These are phyloP conservation scores for Hygrophila difformis DNA, from an alignment of 257 asterid genomes.

Conservation along the genomic window DNA sequence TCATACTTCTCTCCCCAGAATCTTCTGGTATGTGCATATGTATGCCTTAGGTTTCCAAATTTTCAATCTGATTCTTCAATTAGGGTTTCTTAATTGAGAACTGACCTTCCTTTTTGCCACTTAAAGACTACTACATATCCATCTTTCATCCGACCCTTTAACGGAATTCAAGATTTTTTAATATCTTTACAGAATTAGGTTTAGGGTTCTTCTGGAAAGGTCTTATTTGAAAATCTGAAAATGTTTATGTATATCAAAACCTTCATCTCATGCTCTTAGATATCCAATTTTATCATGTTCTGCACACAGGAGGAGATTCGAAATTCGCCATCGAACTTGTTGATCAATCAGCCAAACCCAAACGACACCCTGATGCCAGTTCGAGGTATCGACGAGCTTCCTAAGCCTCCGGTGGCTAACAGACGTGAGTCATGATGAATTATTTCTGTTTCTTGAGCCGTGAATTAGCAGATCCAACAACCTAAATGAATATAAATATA, in stretches of 20 bases:
- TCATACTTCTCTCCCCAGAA: conserved; percentile 82
- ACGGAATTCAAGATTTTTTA: no score
- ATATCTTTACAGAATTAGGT: no score
- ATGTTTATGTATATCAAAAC: no score
- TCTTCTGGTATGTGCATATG: conserved; percentile 45
- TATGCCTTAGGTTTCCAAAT: conserved; percentile 14
- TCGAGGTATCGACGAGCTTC: conserved; percentile 85
- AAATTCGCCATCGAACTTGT: conserved; percentile 55
- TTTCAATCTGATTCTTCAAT: background rate
- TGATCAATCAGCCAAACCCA: conserved; percentile 61
- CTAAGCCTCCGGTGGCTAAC: conserved; percentile 85
- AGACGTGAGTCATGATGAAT: conserved; percentile 49
- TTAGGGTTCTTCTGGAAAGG: no score
- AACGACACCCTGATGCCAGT: conserved; percentile 57
- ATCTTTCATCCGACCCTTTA: no score
- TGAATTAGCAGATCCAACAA: background rate
- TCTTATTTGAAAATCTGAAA: no score
- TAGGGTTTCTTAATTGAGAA: no score
- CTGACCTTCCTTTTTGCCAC: no score
- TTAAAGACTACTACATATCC: no score
- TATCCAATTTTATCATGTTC: background rate
- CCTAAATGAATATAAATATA: no score
- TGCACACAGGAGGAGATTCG: conserved; percentile 74
- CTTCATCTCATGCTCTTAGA: no score
- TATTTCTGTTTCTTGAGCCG: background rate